These are phyloP conservation scores for Rhizopogon vinicolor DNA, from an alignment of 768 basidiomycete genomes.

Conservation along the genomic window DNA sequence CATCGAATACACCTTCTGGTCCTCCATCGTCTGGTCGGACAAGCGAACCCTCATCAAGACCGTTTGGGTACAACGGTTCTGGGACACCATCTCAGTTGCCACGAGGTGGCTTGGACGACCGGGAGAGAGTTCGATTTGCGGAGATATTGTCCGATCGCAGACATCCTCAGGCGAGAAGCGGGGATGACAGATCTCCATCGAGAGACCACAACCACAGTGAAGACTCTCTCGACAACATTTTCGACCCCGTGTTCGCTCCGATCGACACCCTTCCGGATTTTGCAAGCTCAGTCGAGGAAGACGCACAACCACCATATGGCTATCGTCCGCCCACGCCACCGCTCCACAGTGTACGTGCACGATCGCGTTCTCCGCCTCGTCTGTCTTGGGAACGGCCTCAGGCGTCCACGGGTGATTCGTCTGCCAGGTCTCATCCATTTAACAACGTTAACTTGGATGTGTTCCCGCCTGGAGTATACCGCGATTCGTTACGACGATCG, in stretches of 20 bases:
- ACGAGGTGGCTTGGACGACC: neutral
- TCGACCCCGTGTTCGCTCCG: neutral
- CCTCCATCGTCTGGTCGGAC: neutral
- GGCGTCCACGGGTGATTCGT: neutral
- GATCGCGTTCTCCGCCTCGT: neutral
- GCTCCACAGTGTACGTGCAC: neutral
- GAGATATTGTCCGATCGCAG: neutral
- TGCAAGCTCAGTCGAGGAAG: neutral
- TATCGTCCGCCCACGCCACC: neutral
- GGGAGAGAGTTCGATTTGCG: neutral
- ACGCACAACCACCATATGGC: neutral
- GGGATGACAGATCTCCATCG: neutral
- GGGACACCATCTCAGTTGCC: neutral
- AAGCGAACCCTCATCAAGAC: neutral
- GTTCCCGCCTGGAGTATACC: conserved; percentile 28
- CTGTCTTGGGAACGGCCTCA: neutral
- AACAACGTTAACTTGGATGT: conserved; percentile 24
- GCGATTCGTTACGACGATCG: conserved; percentile 21
- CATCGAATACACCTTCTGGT: neutral
- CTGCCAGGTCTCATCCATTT: conserved; percentile 20
- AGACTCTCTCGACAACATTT: neutral
- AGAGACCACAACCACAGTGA: neutral
- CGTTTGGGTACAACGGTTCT: neutral
- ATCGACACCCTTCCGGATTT: neutral
- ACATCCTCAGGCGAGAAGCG: neutral